Percentiles rank a stretch among this genome's conserved stretches.
These are phyloP conservation scores for Rhodotorula sphaerocarpa DNA, from an alignment of 768 basidiomycete species.

Conservation along the genomic window DNA sequence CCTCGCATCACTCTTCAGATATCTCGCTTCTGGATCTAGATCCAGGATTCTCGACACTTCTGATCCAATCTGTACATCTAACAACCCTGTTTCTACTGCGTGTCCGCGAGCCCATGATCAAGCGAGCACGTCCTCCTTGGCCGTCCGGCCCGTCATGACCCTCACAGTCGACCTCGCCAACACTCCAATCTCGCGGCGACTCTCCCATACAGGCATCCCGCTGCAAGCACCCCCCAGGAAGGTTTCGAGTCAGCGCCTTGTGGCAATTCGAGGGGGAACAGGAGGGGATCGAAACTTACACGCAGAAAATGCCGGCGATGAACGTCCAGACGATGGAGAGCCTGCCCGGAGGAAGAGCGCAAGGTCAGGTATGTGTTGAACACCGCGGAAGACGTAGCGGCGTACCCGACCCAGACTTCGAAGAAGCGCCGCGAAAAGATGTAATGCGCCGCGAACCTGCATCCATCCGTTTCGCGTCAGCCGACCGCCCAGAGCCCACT, in stretches of 20 bases:
- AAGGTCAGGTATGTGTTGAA: constrained; percentile 25
- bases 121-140: background rate
- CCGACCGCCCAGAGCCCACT: constrained; percentile 62
- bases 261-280: constrained; percentile 33
- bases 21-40: too few relatives aligned
- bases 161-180: constrained; percentile 44
- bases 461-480: too few relatives aligned
- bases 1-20: too few relatives aligned
- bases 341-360: background rate
- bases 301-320: constrained; percentile 15
- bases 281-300: background rate
- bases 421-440: constrained; percentile 60
- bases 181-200: constrained; percentile 55
- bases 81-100: too few relatives aligned
- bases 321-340: constrained; percentile 17
- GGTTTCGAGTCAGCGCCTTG: constrained; percentile 46
- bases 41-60: too few relatives aligned
- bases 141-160: background rate
- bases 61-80: too few relatives aligned
- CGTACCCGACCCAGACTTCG: constrained; percentile 61
- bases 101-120: background rate
- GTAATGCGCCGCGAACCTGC: constrained; percentile 73
- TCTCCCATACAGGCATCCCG: constrained; percentile 79
- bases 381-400: background rate
- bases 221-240: too few relatives aligned